Evolutionary conservation across 345 rosid species (phyloP).

Genomic region (Eucalyptus marginata): DNA sequence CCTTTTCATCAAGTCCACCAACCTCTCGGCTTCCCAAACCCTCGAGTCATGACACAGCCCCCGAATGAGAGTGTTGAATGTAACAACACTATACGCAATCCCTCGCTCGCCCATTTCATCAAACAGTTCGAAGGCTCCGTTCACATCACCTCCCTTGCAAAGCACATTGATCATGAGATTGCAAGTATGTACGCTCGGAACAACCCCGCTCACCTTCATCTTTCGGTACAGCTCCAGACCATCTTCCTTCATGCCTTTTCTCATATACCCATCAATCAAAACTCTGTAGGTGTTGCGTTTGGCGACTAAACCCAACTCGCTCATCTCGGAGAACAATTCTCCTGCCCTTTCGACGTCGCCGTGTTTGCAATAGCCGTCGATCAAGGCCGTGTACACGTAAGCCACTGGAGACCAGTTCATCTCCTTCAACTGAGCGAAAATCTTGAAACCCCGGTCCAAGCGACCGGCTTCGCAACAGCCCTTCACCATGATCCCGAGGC

Average conservation of each 20-base stretch:
- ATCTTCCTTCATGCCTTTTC: constrained; percentile 34
- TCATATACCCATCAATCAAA: constrained; percentile 63
- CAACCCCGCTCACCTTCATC: constrained; percentile 48
- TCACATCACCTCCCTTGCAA: constrained; percentile 31
- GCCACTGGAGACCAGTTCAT: constrained; percentile 44
- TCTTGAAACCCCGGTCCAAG: constrained; percentile 27
- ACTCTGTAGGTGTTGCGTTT: constrained; percentile 68
- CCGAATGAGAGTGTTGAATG: constrained; percentile 45
- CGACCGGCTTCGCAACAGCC: constrained; percentile 62
- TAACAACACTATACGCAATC: constrained; percentile 43
- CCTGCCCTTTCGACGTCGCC: constrained; percentile 43
- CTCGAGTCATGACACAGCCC: constrained; percentile 53
- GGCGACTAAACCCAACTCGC: constrained; percentile 46
- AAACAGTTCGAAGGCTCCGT: constrained; percentile 37
- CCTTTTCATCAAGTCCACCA: constrained; percentile 31
- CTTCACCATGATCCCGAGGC: constrained; percentile 66
- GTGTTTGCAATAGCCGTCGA: constrained; percentile 75
- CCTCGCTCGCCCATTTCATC: constrained; percentile 74
- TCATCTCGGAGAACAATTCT: constrained; percentile 41
- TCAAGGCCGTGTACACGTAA: constrained; percentile 61
- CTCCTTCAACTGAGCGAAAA: constrained; percentile 31
- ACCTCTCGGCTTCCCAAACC: constrained; percentile 36
- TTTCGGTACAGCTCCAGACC: constrained; percentile 53
- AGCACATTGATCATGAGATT: constrained; percentile 47
- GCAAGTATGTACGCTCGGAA: constrained; percentile 49